Evolutionary conservation across 2,329 filamentous ascomycete species (phyloP), one percentile per base, ranked within the genome.

Genomic region (Bipolaris sorokiniana): DNA sequence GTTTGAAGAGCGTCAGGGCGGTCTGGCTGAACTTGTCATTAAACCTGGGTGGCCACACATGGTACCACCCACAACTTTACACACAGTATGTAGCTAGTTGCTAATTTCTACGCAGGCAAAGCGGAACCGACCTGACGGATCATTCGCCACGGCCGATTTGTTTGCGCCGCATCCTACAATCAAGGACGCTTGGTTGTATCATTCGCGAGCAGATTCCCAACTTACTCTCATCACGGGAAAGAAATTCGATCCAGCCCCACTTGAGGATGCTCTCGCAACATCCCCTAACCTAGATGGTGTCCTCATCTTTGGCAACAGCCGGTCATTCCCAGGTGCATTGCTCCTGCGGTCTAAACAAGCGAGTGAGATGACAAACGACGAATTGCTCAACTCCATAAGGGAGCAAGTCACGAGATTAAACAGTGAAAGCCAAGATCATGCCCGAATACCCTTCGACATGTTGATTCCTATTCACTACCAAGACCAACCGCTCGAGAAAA

Each of bases 161-260:
- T 89, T 90, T 58, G 80, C 81, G 50, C 76, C 77, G 1, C 87
- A 90, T 66, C 66, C 79, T 0, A 76, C 61, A 0, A 83, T 85
- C 7, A 54, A 73, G 0, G 75, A 83, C 51, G 84, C 85, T 0
- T 90, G 87, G 86, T 80, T 81, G 33, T 89, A 89, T 64, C 81
- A 87, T 51, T 85, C 83, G 1, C 78, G 88, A 37, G 81, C 82
- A 0, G 88, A 90, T 62, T 81, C 84, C 3, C 86, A 86, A 50
- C 80, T 90, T 34, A 84, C 84, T 0, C 78, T 90, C 3, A 76
- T 84, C 9, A 90, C 86, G 6, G 87, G 88, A 2, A 89, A 89
- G 76, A 90, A 90, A 63, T 88, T 90, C 58, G 86, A 89, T 62
- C 87, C 87, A 1, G 82, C 83, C 1, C 83, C 84, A 0, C 69